phyloP scores from a whole-genome alignment of 2,329 filamentous ascomycete genomes.

The Stemphylium vesicarium region DNA sequence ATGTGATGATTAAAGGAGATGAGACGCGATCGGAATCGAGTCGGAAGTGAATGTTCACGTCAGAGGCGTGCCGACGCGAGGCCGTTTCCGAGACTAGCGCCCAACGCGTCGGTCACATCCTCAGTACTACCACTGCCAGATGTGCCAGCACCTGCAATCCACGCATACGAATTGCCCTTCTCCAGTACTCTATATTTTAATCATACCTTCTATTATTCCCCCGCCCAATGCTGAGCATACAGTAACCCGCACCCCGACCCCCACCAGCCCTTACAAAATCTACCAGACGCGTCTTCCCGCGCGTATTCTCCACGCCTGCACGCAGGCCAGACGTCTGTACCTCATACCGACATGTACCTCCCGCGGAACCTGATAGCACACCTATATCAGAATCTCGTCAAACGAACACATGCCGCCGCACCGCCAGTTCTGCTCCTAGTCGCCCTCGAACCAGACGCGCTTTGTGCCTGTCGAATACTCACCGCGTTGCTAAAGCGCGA shows the following conservation, averaged over 20 bases:
- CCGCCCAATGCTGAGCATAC: conserved; percentile 18
- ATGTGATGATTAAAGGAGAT: no score
- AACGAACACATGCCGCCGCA: conserved; percentile 85
- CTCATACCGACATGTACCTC: conserved; percentile 76
- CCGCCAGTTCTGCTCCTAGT: conserved; percentile 91
- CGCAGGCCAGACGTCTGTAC: conserved; percentile 22
- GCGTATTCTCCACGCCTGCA: conserved; percentile 23
- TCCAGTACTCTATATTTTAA: conserved; percentile 19
- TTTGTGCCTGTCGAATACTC: conserved; percentile 94
- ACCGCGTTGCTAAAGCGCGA: conserved; percentile 94
- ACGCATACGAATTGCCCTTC: conserved; percentile 30
- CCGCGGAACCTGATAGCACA: conserved; percentile 87
- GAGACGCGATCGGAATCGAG: conserved; percentile 17
- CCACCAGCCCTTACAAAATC: conserved; percentile 21
- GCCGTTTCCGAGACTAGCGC: conserved; percentile 23
- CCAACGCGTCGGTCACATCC: conserved; percentile 30
- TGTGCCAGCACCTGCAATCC: conserved; percentile 31
- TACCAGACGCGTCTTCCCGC: conserved; percentile 35
- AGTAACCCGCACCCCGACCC: conserved; percentile 22
- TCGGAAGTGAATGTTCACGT: conserved; percentile 27
- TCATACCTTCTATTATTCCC: conserved; percentile 25
- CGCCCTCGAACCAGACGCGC: conserved; percentile 90
- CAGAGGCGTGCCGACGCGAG: conserved; percentile 23
- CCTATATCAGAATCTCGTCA: conserved; percentile 87
- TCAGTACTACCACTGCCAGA: conserved; percentile 23